Percentiles rank a stretch among this genome's conserved stretches.
phyloP scores from a whole-genome alignment of 257 asterid genomes.

The Solanum neorickii region DNA sequence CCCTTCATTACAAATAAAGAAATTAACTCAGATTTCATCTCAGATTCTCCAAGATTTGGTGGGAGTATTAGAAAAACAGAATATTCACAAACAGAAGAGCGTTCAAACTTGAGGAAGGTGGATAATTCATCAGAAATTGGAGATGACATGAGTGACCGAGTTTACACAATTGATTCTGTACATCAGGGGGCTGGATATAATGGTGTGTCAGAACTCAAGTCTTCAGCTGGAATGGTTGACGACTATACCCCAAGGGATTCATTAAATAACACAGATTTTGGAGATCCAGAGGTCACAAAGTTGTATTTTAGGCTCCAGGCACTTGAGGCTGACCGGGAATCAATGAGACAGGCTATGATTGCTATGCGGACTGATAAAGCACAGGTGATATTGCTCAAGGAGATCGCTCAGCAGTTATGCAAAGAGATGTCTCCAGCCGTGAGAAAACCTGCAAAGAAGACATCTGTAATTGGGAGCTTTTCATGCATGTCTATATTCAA shows the following conservation, averaged over 20 bases:
- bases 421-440: constrained; percentile 59
- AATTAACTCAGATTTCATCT: constrained; percentile 27
- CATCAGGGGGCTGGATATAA: constrained; percentile 38
- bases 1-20: constrained; percentile 34
- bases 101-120: constrained; percentile 34
- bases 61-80: constrained; percentile 49
- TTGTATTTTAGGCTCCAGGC: constrained; percentile 84
- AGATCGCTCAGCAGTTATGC: constrained; percentile 85
- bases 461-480: constrained; percentile 32
- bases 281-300: constrained; percentile 75
- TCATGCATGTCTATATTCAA: constrained; percentile 55
- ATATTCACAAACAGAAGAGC: constrained; percentile 39
- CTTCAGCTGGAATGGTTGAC: constrained; percentile 36
- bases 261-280: constrained; percentile 21
- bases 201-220: constrained; percentile 32
- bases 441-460: constrained; percentile 42
- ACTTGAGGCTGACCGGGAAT: constrained; percentile 97
- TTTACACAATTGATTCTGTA: constrained; percentile 81
- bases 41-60: constrained; percentile 54
- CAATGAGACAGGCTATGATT: constrained; percentile 86
- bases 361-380: constrained; percentile 90
- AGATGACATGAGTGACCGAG: constrained; percentile 77
- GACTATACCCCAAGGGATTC: constrained; percentile 61
- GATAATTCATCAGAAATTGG: constrained; percentile 57
- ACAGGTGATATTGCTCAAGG: constrained; percentile 74